These are phyloP conservation scores for Backusella psychrophila DNA, from an alignment of 192 early-diverging fungal species.

Conservation along the genomic window DNA sequence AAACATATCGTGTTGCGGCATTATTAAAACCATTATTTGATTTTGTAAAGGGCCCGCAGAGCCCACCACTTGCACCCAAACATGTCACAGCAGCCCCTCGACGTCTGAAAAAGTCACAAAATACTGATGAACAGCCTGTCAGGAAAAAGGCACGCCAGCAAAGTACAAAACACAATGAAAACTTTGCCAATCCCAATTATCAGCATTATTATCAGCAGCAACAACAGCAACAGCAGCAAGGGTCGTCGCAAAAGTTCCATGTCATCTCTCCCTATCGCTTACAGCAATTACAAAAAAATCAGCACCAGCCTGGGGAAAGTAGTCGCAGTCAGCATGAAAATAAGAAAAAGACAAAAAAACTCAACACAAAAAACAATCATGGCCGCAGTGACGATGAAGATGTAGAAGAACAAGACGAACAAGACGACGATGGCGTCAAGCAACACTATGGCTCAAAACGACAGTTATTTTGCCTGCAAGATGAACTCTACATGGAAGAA, in stretches of 20 bases:
- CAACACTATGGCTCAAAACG: background rate
- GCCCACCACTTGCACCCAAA: slow-evolving; percentile 55
- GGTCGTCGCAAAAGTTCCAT: background rate
- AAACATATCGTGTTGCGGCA: slow-evolving; percentile 74
- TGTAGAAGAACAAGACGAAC: background rate
- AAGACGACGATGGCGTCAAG: background rate
- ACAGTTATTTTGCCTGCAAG: slow-evolving; percentile 26
- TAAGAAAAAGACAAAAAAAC: slow-evolving; percentile 23
- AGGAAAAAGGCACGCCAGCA: slow-evolving; percentile 41
- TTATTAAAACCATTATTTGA: slow-evolving; percentile 79
- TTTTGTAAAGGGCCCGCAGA: slow-evolving; percentile 61
- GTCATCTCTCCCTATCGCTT: background rate
- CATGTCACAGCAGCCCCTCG: slow-evolving; percentile 49
- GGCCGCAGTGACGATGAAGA: background rate
- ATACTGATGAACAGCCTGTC: background rate
- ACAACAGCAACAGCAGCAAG: background rate
- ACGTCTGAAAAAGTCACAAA: slow-evolving; percentile 40
- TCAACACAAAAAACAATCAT: background rate
- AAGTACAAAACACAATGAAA: slow-evolving; percentile 12
- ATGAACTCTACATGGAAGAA: slow-evolving; percentile 48
- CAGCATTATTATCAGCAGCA: slow-evolving; percentile 1
- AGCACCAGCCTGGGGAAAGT: background rate
- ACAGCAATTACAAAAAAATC: background rate
- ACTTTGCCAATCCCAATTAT: slow-evolving; percentile 23
- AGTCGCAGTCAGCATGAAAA: background rate